Evolutionary conservation across 768 basidiomycete species (phyloP).

Genomic region (Trametes maxima): DNA sequence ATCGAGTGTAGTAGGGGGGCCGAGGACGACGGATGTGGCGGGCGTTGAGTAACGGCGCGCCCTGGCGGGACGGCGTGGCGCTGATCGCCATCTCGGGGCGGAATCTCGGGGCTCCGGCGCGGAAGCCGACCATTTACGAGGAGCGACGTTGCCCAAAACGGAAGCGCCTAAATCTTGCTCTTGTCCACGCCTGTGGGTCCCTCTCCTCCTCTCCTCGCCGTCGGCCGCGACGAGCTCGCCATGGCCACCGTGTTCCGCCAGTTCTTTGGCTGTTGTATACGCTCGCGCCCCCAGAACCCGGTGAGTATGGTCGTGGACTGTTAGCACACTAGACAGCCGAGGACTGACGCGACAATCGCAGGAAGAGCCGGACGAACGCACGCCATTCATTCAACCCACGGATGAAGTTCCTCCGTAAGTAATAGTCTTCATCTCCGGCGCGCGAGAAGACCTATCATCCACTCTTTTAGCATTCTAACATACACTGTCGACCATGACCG

Average conservation of each 20-base stretch:
- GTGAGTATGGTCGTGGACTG: not conserved
- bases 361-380: slow-evolving; percentile 35
- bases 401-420: slow-evolving; percentile 34
- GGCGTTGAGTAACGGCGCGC: slow-evolving; percentile 14
- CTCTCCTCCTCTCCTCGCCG: slow-evolving; percentile 13
- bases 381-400: slow-evolving; percentile 36
- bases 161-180: slow-evolving; percentile 17
- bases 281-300: slow-evolving; percentile 7
- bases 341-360: slow-evolving; percentile 4
- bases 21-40: not conserved
- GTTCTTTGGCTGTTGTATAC: slow-evolving; percentile 31
- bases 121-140: not conserved
- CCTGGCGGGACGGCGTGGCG: slow-evolving; percentile 5
- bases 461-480: slow-evolving; percentile 14
- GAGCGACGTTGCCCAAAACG: slow-evolving; percentile 8
- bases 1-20: not conserved
- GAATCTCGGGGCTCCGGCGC: not conserved
- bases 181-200: slow-evolving; percentile 11
- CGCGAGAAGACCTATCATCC: not conserved
- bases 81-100: not conserved
- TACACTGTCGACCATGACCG: slow-evolving; percentile 48
- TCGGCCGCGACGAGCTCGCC: slow-evolving; percentile 12
- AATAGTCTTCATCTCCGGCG: not conserved
- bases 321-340: not conserved
- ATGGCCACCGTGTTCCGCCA: slow-evolving; percentile 30